Base-by-base conservation (phyloP, 108 stramenopile species). In the Fistulifera solaris region DNA sequence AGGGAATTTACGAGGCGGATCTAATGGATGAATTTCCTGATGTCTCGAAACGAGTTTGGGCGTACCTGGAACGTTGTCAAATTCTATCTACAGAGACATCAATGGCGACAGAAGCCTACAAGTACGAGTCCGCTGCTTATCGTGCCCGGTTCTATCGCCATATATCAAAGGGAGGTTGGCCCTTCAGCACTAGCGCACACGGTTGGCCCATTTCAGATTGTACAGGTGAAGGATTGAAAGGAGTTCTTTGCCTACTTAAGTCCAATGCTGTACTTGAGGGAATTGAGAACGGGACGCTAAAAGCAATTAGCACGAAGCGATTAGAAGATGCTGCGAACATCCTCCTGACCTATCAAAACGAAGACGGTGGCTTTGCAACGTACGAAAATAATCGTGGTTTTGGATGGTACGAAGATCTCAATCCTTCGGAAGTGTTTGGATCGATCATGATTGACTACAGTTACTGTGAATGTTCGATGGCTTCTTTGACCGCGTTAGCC, bases 371-470 rank as follows among this genome's bases (percentile, higher is more conserved):
- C 6, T 99, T 89, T 87, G 95, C 98, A 5, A 98, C 98, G 24
- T 99, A 99, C 65, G 98, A 99, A 75, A 97, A 95, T 66, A 97
- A 94, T 62, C 85, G 98, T 42, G 98, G 98, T 17, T 93, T 84
- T 71, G 82, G 87, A 23, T 97, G 93, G 92, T 97, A 95, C 61
- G 98, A 99, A 77, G 56, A 72, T 43, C 76, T 99, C 44, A 99
- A 99, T 75, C 98, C 98, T 1, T 83, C 83, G 28, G 96, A 99
- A 61, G 96, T 94, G 0, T 99, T 99, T 66, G 98, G 98, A 11
- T 95, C 98, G 62, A 99, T 99, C 62, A 99, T 99, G 98, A 98
- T 99, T 63, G 98, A 99, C 60, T 99, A 99, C 64, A 94, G 94
- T 6, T 99, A 99, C 70, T 93, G 92, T 8, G 98, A 99, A 70